phyloP scores from a whole-genome alignment of 1,284 basidiomycete species.

The Cystodermella granulosa region DNA sequence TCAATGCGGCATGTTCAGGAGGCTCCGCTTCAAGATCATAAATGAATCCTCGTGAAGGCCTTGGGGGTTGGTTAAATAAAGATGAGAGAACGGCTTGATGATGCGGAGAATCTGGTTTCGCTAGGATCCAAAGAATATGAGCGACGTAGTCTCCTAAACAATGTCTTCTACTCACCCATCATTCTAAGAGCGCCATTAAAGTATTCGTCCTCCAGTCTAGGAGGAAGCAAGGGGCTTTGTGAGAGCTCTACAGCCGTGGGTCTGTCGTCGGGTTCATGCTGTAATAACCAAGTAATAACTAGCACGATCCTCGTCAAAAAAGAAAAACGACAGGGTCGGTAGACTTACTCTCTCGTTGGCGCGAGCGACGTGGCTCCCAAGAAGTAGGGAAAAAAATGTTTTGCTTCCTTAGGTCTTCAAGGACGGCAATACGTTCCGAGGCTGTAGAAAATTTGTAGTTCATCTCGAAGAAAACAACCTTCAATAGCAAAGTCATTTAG shows the following conservation, averaged over 20 bases:
- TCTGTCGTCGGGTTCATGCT: constrained; percentile 78
- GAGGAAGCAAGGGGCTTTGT: constrained; percentile 72
- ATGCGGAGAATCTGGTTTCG: constrained; percentile 68
- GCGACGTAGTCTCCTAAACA: background rate
- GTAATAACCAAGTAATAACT: constrained; percentile 80
- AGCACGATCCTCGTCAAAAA: constrained; percentile 5
- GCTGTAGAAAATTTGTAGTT: constrained; percentile 84
- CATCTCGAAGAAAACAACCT: constrained; percentile 99
- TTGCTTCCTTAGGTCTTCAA: constrained; percentile 72
- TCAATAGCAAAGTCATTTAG: constrained; percentile 2
- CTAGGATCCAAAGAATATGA: constrained; percentile 32
- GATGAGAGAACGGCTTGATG: constrained; percentile 66
- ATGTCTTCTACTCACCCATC: constrained; percentile 53
- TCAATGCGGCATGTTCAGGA: constrained; percentile 69
- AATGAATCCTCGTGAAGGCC: constrained; percentile 66
- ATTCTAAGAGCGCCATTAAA: constrained; percentile 75
- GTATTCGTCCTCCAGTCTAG: constrained; percentile 76
- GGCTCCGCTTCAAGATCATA: constrained; percentile 73
- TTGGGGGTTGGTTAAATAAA: constrained; percentile 65
- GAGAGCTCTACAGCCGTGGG: constrained; percentile 84
- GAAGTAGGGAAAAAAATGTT: constrained; percentile 68
- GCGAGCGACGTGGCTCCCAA: constrained; percentile 65
- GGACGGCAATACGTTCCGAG: constrained; percentile 79
- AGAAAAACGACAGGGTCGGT: background rate
- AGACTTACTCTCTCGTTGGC: constrained; percentile 64